These are phyloP conservation scores for Blastocystis sp. DNA, from an alignment of 352 stramenopile species.

Conservation along the genomic window DNA sequence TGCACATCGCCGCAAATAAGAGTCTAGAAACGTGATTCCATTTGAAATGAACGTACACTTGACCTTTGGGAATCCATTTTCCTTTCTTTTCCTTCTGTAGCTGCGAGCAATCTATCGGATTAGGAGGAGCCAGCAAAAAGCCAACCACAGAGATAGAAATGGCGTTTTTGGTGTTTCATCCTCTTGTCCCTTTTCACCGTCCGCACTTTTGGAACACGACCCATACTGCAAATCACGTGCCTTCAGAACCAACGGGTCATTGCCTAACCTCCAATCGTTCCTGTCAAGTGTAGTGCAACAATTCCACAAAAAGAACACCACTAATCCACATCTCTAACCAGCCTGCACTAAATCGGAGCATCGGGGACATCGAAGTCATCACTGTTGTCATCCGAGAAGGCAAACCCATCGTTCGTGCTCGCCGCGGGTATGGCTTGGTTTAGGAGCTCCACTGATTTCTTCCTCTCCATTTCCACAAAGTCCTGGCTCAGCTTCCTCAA, in stretches of 20 bases:
- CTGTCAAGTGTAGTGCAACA: too few species aligned
- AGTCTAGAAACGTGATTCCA: neutral
- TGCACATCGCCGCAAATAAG: neutral
- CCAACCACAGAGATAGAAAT: neutral
- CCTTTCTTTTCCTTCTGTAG: neutral
- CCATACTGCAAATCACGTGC: too few species aligned
- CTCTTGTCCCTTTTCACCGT: too few species aligned
- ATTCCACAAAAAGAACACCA: too few species aligned
- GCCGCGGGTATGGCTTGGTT: neutral
- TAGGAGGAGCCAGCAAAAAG: neutral
- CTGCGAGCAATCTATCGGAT: neutral
- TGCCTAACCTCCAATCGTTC: too few species aligned
- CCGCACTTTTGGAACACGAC: too few species aligned
- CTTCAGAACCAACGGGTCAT: too few species aligned
- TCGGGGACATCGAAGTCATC: constrained; percentile 61
- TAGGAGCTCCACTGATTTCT: constrained; percentile 34
- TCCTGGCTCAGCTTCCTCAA: constrained; percentile 55
- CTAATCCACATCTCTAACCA: too few species aligned
- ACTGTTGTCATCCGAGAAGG: constrained; percentile 45
- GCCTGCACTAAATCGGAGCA: constrained; percentile 3
- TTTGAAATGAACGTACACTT: neutral
- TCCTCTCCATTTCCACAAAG: constrained; percentile 46
- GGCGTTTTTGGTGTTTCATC: too few species aligned
- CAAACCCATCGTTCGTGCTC: constrained; percentile 33
- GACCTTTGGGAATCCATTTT: neutral